Percentiles rank a stretch among this genome's conserved stretches.
phyloP scores from a whole-genome alignment of 2,329 filamentous ascomycete species.

The Diaporthe nobilis region DNA sequence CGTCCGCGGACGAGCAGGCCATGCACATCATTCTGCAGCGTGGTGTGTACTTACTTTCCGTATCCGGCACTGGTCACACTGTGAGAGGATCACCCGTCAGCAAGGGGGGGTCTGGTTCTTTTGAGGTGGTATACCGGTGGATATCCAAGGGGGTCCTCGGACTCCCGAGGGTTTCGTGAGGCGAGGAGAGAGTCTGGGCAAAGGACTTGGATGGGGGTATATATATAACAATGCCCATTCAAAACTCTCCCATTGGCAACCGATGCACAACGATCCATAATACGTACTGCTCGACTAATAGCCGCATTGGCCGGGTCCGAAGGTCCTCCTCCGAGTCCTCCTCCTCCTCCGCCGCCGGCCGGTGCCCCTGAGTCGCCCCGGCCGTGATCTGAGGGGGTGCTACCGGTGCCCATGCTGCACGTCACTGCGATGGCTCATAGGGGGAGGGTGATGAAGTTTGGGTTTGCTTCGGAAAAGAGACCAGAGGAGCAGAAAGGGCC shows the following conservation, averaged over 20 bases:
- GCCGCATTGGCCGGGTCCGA: constrained; percentile 30
- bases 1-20: constrained; percentile 38
- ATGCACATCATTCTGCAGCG: constrained; percentile 12
- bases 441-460: neutral
- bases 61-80: constrained; percentile 58
- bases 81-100: constrained; percentile 13
- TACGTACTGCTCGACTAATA: constrained; percentile 42
- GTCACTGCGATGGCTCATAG: neutral
- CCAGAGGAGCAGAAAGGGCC: neutral
- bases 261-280: no score
- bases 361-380: constrained; percentile 33
- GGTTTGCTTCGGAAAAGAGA: no score
- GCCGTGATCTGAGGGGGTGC: constrained; percentile 32
- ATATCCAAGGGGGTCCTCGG: constrained; percentile 28
- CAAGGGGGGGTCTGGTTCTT: constrained; percentile 8
- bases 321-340: constrained; percentile 23
- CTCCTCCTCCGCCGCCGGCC: constrained; percentile 7
- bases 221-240: neutral
- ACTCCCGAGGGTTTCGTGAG: constrained; percentile 22
- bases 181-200: neutral
- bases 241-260: neutral
- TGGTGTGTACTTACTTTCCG: constrained; percentile 52
- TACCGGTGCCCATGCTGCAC: constrained; percentile 32
- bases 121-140: constrained; percentile 29
- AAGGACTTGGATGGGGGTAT: neutral